Evolutionary conservation across 2,329 filamentous ascomycete genomes (phyloP), one percentile per base, ranked within the genome.

Genomic region (Hymenoscyphus infarciens): DNA sequence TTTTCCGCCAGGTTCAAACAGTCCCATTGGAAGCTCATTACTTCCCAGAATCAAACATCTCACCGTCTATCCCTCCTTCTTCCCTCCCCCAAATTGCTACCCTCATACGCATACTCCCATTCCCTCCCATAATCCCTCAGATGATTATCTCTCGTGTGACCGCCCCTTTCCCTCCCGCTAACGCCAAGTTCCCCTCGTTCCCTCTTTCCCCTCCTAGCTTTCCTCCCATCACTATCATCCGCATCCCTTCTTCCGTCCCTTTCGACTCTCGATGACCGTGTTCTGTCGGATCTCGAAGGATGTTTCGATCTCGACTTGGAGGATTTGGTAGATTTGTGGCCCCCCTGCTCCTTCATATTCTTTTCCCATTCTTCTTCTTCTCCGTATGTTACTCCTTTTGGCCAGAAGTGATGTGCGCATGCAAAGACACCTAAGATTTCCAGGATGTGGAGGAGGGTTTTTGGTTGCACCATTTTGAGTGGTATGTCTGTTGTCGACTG

Each of bases 391-490:
- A 70, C 59, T 2, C 70, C 70, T 39, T 69, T 71, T 1, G 70
- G 71, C 68, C 69, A 71, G n/a, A 71, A 67, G 25, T 71, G 65
- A 52, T 71, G 67, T 1, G 64, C 66, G 33, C 65, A 68, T 31
- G 66, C 59, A 65, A 71, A 68, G 22, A 68, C 65, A 7, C 66
- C 67, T 19, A 69, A 52, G 52, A 72, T 70, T 31, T 69, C 63
- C 22, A 66, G 55, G 25, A 66, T 56, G 60, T 72, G 68, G 45
- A 71, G 52, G 49, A 71, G 33, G 45, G 57, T 64, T 29, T 59
- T 58, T n/a, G 60, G 57, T n/a, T 61, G 52, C 22, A 65, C 66
- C 68, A 70, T 70, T 53, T 58, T 64, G 13, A 19, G 39, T 6
- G 39, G 3, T 5, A 15, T 5, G 16, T n/a, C 2, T 45, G 3